phyloP scores from a whole-genome alignment of 805 yeast genomes.

The Lipomyces orientalis region DNA sequence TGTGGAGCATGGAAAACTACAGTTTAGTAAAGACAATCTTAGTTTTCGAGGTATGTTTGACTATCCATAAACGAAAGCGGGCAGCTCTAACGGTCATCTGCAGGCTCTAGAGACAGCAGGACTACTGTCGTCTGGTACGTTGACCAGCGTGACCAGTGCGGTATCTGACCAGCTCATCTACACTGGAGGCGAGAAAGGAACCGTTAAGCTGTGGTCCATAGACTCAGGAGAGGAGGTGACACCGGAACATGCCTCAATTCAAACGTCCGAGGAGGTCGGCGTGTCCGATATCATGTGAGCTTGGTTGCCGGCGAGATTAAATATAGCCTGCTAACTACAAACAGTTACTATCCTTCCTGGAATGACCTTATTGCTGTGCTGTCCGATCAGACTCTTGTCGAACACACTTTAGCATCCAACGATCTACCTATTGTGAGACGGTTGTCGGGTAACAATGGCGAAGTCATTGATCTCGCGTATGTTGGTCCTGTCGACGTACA shows the following conservation, averaged over 20 bases:
- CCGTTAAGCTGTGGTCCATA: slow-evolving; percentile 69
- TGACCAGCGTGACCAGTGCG: slow-evolving; percentile 10
- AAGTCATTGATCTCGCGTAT: slow-evolving; percentile 84
- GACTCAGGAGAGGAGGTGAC: slow-evolving; percentile 55
- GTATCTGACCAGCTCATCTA: slow-evolving; percentile 48
- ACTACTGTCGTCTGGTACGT: slow-evolving; percentile 39
- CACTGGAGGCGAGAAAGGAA: slow-evolving; percentile 80
- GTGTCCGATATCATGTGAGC: slow-evolving; percentile 60
- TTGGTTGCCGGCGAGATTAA: not conserved
- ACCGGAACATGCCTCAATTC: slow-evolving; percentile 46
- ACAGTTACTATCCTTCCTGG: slow-evolving; percentile 39
- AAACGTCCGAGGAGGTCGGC: slow-evolving; percentile 73
- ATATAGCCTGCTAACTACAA: not conserved
- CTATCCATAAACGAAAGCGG: not conserved
- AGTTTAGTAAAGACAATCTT: slow-evolving; percentile 72
- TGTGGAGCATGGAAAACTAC: slow-evolving; percentile 61
- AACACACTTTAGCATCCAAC: slow-evolving; percentile 49
- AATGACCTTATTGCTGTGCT: slow-evolving; percentile 57
- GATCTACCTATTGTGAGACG: slow-evolving; percentile 54
- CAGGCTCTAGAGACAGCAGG: slow-evolving; percentile 48
- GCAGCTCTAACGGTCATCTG: not conserved
- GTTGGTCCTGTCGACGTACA: slow-evolving; percentile 61
- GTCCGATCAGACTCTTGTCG: slow-evolving; percentile 83
- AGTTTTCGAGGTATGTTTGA: slow-evolving; percentile 54
- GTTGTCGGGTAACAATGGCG: slow-evolving; percentile 94